Conservation (phyloP, 805 yeast species). For the Pichia californica region DNA sequence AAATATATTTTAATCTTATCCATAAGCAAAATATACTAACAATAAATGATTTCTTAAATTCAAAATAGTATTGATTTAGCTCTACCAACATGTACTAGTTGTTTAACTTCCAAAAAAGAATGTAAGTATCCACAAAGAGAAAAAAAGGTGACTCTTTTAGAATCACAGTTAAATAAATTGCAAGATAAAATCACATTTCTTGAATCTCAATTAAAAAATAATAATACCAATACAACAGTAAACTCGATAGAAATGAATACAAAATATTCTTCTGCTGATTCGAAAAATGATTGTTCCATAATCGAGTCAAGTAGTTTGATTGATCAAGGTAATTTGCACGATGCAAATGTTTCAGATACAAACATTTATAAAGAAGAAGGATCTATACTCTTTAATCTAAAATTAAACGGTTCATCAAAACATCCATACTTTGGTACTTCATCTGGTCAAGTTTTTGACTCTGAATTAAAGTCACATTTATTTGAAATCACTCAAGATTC, state of each 20-base stretch:
- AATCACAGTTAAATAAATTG: constrained; percentile 15
- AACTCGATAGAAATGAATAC: too few species aligned
- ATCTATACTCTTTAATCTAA: constrained; percentile 4
- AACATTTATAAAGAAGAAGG: not conserved
- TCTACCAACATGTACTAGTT: constrained; percentile 15
- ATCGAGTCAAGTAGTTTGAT: not conserved
- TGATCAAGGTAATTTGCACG: not conserved
- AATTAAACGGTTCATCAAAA: not conserved
- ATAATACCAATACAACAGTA: not conserved
- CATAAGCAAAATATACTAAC: too few species aligned
- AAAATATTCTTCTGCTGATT: too few species aligned
- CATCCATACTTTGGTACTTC: constrained; percentile 8
- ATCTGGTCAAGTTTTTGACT: constrained; percentile 13
- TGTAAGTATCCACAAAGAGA: constrained; percentile 18
- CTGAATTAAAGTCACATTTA: constrained; percentile 11
- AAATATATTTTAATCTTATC: too few species aligned
- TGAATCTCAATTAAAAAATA: constrained; percentile 8
- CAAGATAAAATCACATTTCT: constrained; percentile 12
- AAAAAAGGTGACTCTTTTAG: constrained; percentile 18
- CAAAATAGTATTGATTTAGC: not conserved
- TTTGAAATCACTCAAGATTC: constrained; percentile 8
- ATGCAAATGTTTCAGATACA: not conserved
- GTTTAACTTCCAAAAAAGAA: constrained; percentile 12
- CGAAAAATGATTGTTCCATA: too few species aligned
- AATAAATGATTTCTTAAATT: too few species aligned